Evolutionary conservation across 2,329 filamentous ascomycete genomes (phyloP).

Genomic region (Niveomyces coronatus): DNA sequence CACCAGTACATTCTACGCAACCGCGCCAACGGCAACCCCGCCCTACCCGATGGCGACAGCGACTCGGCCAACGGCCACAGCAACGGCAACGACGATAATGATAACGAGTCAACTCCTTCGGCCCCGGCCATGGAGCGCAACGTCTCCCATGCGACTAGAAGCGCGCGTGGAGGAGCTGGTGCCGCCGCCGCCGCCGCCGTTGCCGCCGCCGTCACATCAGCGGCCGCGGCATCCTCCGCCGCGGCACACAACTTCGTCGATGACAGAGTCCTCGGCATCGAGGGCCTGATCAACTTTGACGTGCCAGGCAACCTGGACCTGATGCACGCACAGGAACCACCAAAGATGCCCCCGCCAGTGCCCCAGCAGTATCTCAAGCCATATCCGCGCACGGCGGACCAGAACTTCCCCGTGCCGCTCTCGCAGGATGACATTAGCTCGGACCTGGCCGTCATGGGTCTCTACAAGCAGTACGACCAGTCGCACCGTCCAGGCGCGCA

Average conservation of each 20-base stretch:
- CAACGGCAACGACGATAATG: slow-evolving; percentile 39
- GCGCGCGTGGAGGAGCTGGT: slow-evolving; percentile 39
- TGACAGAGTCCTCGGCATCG: slow-evolving; percentile 48
- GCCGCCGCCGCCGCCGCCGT: slow-evolving; percentile 2
- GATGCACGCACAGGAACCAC: slow-evolving; percentile 41
- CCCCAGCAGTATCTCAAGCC: slow-evolving; percentile 50
- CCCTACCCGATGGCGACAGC: slow-evolving; percentile 43
- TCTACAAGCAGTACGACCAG: slow-evolving; percentile 46
- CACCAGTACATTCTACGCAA: slow-evolving; percentile 52
- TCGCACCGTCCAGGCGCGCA: slow-evolving; percentile 43
- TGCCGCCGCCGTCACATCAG: not conserved
- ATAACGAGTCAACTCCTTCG: slow-evolving; percentile 34
- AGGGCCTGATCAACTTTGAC: slow-evolving; percentile 50
- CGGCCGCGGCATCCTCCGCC: not conserved
- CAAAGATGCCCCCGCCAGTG: slow-evolving; percentile 47
- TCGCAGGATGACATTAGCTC: slow-evolving; percentile 41
- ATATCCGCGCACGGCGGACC: slow-evolving; percentile 42
- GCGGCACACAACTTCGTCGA: slow-evolving; percentile 45
- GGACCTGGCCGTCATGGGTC: slow-evolving; percentile 48
- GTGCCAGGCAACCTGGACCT: slow-evolving; percentile 48
- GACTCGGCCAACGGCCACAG: slow-evolving; percentile 37
- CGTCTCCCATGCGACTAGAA: slow-evolving; percentile 53
- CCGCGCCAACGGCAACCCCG: slow-evolving; percentile 38
- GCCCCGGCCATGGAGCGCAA: slow-evolving; percentile 53
- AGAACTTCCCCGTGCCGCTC: slow-evolving; percentile 43